Evolutionary conservation across 352 stramenopile species (phyloP), one percentile per base, ranked within the genome.

Genomic region (Globisporangium carolinianum): DNA sequence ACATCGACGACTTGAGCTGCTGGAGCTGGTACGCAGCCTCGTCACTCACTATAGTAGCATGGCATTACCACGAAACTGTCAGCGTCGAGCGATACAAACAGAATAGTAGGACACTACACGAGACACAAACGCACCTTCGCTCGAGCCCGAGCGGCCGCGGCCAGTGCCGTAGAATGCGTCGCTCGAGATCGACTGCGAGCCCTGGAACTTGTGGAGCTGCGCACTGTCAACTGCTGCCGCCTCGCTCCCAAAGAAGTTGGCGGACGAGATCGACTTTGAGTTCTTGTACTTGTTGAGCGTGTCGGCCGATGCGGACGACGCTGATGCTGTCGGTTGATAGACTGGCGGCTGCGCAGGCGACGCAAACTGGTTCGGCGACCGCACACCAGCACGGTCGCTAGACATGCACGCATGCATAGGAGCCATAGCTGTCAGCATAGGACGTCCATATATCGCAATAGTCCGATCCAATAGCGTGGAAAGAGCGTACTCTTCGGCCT

Each of bases 201-300:
- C 76, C 57, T 91, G 83, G 55, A 94, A 91, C 57, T 79, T 73
- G 65, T 79, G 73, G 47, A 95, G 59, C 35, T 90, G 72, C 47
- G 75, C 74, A 6, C 57, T 79, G 60, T 94, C 83, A 32, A 75
- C 76, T 5, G 79, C 60, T 11, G 65, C 58, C 5, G 69, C 60
- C 53, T 95, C 87, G 24, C 76, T 72, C 6, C 82, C 84, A 58
- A 96, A 96, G 60, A 94, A 95, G 42, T 96, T 94, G 58, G 90
- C 86, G 8, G 87, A 96, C 18, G 85, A 95, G 53, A 96, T 96
- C 2, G 83, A 93, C 63, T 96, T 96, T 61, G 86, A 83, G 52
- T 96, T 96, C 66, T 95, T 95, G 72, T 95, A 96, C 65, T 96
- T 96, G 71, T 96, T 70, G 50, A 95, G 62, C n/a, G 76, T 89